Evolutionary conservation across 768 basidiomycete species (phyloP).

Genomic region (Pisolithus albus): DNA sequence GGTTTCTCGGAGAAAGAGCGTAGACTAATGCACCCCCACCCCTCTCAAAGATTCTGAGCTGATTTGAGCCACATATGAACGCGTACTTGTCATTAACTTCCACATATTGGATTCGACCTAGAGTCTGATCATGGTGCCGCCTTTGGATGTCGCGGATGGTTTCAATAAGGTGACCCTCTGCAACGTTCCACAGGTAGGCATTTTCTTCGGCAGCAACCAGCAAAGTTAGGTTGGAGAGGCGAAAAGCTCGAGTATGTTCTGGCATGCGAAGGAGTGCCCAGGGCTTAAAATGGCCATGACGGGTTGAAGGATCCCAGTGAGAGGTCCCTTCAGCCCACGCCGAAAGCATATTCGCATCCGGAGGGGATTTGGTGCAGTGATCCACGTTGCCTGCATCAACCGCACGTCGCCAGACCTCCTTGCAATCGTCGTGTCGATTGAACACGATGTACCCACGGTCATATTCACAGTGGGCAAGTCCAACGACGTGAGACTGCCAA

Average conservation of each 20-base stretch:
- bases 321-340: conserved; percentile 18
- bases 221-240: conserved; percentile 62
- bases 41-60: conserved; percentile 51
- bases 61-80: conserved; percentile 47
- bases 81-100: conserved; percentile 54
- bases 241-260: conserved; percentile 43
- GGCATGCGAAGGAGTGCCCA: conserved; percentile 53
- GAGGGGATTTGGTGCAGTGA: conserved; percentile 22
- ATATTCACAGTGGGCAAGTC: conserved; percentile 68
- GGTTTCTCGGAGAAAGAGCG: conserved; percentile 33
- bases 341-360: conserved; percentile 24
- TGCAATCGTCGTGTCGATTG: conserved; percentile 47
- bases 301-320: conserved; percentile 5
- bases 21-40: conserved; percentile 38
- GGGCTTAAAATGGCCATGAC: conserved; percentile 51
- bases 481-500: conserved; percentile 9
- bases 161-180: conserved; percentile 42
- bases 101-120: conserved; percentile 40
- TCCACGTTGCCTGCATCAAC: conserved; percentile 25
- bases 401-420: conserved; percentile 65
- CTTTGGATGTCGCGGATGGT: conserved; percentile 37
- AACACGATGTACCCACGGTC: conserved; percentile 65
- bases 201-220: conserved; percentile 38
- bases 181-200: conserved; percentile 61
- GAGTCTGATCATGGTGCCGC: background rate